phyloP scores from a whole-genome alignment of 441 rosid species.

The Gossypium davidsonii region DNA sequence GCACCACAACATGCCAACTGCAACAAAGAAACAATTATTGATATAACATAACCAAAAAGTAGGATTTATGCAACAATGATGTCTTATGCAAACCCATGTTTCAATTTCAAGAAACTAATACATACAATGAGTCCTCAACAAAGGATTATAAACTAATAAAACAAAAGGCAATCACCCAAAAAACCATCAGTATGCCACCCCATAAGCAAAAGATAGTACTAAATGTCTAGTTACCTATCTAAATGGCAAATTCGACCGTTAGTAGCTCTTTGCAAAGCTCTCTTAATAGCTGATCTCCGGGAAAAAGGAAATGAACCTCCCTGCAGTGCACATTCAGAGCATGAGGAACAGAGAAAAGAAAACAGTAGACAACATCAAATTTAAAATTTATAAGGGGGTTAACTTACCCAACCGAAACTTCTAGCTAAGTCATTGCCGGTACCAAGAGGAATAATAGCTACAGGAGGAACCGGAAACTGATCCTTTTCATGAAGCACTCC shows the following conservation, averaged over 20 bases:
- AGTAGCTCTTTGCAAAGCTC: constrained; percentile 60
- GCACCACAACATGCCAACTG: constrained; percentile 71
- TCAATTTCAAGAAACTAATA: neutral
- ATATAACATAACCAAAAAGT: neutral
- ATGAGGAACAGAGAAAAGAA: constrained; percentile 14
- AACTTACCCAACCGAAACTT: constrained; percentile 91
- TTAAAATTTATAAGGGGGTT: constrained; percentile 8
- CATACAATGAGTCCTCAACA: neutral
- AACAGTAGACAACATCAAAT: constrained; percentile 9
- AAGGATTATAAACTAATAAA: neutral
- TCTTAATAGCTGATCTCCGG: constrained; percentile 86
- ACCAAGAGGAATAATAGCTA: constrained; percentile 84
- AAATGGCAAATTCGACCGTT: constrained; percentile 51
- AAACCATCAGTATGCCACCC: neutral
- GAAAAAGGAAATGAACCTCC: constrained; percentile 95
- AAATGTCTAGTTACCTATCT: constrained; percentile 49
- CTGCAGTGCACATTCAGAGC: constrained; percentile 34
- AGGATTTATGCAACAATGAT: neutral
- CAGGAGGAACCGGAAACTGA: constrained; percentile 74
- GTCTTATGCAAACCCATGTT: neutral
- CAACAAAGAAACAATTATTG: constrained; percentile 20
- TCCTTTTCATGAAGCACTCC: constrained; percentile 49
- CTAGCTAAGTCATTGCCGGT: constrained; percentile 92
- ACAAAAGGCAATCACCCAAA: neutral
- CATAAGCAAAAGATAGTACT: neutral